Evolutionary conservation across 2,329 filamentous ascomycete species (phyloP), one percentile per base, ranked within the genome.

Genomic region (Paecilomyces variotii): DNA sequence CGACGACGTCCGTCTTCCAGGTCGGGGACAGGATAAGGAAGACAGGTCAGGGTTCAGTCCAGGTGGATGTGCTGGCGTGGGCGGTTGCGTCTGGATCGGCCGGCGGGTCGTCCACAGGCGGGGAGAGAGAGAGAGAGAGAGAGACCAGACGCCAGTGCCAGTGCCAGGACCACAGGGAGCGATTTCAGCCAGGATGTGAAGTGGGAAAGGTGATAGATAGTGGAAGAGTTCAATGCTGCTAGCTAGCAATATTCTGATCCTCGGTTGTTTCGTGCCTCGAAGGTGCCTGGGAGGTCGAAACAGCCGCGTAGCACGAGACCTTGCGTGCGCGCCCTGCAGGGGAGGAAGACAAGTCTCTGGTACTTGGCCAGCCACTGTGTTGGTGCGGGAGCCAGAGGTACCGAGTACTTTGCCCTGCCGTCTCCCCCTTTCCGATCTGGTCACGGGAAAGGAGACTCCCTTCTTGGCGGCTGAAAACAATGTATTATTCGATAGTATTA

Each of bases 41-140:
- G 61, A 59, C 55, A 62, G 60, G 57, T 59, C 56, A 59, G 59
- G 51, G 56, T 57, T 65, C 58, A 63, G 30, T 32, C 30, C 58
- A 62, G 57, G 62, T 63, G 58, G 63, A 55, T 55, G 59, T 60
- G 61, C 57, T 65, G 62, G 50, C 58, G 64, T 58, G 63, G 64
- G 62, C 62, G 61, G 63, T 58, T 60, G 63, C 57, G 64, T 64
- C 65, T 65, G 65, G 65, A 67, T 66, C 64, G 62, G 59, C 63
- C 64, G 64, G 63, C 59, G 64, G 60, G 24, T 62, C 64, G 65
- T 66, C 63, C 64, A 60, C 61, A 62, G 61, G 60, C 59, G 57
- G 56, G 57, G 59, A 60, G 56, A 59, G 12, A 60, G 57, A 56
- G 57, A 52, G 57, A 60, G 62, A 62, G 27, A 24, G 27, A 27